phyloP scores from a whole-genome alignment of 2,329 filamentous ascomycete species.

The Fusarium penzigii region DNA sequence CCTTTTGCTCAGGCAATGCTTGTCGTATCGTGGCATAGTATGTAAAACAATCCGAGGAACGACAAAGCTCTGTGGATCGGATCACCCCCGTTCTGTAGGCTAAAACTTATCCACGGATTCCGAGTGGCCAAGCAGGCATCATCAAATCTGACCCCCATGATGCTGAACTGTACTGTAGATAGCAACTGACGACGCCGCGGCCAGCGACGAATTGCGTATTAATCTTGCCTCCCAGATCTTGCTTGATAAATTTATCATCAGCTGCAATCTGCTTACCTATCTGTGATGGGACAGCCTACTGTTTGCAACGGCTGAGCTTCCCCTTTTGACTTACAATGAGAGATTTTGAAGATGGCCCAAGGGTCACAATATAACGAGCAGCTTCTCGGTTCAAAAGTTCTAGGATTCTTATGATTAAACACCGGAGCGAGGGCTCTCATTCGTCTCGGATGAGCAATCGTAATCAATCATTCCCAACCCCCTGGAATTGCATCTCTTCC shows the following conservation, averaged over 20 bases:
- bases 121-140: slow-evolving; percentile 25
- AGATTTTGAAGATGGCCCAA: too few relatives aligned
- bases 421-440: background rate
- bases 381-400: background rate
- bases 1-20: slow-evolving; percentile 9
- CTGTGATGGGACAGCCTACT: background rate
- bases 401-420: background rate
- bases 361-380: background rate
- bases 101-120: slow-evolving; percentile 17
- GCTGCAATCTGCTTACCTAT: slow-evolving; percentile 14
- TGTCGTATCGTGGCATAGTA: slow-evolving; percentile 2
- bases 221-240: slow-evolving; percentile 12
- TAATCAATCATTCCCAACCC: slow-evolving; percentile 7
- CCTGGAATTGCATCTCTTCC: slow-evolving; percentile 7
- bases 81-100: slow-evolving; percentile 8
- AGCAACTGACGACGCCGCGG: slow-evolving; percentile 3
- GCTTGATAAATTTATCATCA: slow-evolving; percentile 8
- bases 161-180: too few relatives aligned
- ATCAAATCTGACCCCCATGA: slow-evolving; percentile 7
- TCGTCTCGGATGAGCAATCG: background rate
- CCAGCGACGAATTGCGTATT: slow-evolving; percentile 12
- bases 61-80: slow-evolving; percentile 18
- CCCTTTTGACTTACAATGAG: too few relatives aligned
- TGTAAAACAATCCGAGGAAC: slow-evolving; percentile 3
- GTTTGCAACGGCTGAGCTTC: background rate